Conservation (phyloP, 768 basidiomycete species). For the Strobilomyces confusus region DNA sequence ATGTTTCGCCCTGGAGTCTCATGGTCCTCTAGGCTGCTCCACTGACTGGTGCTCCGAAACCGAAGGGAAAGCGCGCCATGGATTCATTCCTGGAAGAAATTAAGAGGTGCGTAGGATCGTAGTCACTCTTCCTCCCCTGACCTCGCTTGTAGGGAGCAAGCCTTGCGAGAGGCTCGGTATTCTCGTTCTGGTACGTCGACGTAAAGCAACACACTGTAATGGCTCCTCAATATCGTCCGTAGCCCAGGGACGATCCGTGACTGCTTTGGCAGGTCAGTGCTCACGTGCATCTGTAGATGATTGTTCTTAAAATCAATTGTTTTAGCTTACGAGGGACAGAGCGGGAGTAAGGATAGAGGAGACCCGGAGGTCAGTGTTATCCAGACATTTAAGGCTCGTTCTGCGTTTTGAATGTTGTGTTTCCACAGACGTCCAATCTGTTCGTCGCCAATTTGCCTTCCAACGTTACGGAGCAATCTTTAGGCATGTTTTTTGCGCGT, state of each 20-base stretch:
- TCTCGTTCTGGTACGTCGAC: conserved; percentile 54
- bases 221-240: conserved; percentile 2
- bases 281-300: not conserved
- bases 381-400: not conserved
- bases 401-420: not conserved
- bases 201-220: not conserved
- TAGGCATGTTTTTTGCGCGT: conserved; percentile 90
- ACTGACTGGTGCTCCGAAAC: conserved; percentile 53
- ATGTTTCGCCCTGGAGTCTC: not conserved
- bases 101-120: conserved; percentile 59
- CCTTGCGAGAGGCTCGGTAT: conserved; percentile 82
- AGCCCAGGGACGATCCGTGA: conserved; percentile 75
- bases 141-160: conserved; percentile 72
- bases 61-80: conserved; percentile 95
- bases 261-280: conserved; percentile 79
- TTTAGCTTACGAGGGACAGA: conserved; percentile 83
- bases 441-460: conserved; percentile 93
- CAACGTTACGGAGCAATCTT: conserved; percentile 76
- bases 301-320: conserved; percentile 1
- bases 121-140: not conserved
- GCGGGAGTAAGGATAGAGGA: conserved; percentile 84
- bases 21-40: conserved; percentile 49
- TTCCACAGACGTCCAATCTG: conserved; percentile 80
- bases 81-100: conserved; percentile 95
- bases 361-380: conserved; percentile 67